Evolutionary conservation across 257 asterid genomes (phyloP).

Genomic region (Solanum ossicruentum): DNA sequence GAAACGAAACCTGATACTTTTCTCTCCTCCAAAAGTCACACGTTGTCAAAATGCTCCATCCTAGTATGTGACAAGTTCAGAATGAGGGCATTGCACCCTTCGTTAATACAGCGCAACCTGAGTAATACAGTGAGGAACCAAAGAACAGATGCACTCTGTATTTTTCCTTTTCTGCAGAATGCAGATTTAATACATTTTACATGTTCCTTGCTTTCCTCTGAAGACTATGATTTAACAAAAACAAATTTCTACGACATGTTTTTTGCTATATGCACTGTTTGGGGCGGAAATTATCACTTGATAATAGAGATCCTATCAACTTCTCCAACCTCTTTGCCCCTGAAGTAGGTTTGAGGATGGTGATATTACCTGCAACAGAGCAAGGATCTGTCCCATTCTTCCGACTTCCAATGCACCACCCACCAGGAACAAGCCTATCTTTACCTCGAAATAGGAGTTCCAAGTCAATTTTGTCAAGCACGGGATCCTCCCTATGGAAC

Average conservation of each 20-base stretch:
- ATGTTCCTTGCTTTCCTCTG: conserved; percentile 3
- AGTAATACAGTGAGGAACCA: background rate
- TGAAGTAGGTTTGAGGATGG: conserved; percentile 50
- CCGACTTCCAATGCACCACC: conserved; percentile 68
- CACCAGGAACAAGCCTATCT: conserved; percentile 77
- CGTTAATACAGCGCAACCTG: background rate
- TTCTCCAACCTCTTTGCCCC: conserved; percentile 85
- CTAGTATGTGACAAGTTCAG: background rate
- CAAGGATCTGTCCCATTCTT: conserved; percentile 82
- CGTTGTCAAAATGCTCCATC: background rate
- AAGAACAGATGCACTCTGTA: background rate
- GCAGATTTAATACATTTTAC: background rate
- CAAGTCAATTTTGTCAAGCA: conserved; percentile 57
- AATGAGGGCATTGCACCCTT: background rate
- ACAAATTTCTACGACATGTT: background rate
- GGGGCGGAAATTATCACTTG: conserved; percentile 50
- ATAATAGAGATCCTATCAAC: conserved; percentile 42
- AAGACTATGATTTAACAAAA: background rate
- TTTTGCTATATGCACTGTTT: conserved; percentile 58
- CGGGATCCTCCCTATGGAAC: conserved; percentile 69
- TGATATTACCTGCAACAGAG: conserved; percentile 48
- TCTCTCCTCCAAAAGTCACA: background rate
- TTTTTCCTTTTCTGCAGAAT: background rate
- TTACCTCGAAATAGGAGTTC: conserved; percentile 55
- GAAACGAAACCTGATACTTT: background rate